These are phyloP conservation scores for Colletotrichum siamense DNA, from an alignment of 2,329 filamentous ascomycete species.

Conservation along the genomic window DNA sequence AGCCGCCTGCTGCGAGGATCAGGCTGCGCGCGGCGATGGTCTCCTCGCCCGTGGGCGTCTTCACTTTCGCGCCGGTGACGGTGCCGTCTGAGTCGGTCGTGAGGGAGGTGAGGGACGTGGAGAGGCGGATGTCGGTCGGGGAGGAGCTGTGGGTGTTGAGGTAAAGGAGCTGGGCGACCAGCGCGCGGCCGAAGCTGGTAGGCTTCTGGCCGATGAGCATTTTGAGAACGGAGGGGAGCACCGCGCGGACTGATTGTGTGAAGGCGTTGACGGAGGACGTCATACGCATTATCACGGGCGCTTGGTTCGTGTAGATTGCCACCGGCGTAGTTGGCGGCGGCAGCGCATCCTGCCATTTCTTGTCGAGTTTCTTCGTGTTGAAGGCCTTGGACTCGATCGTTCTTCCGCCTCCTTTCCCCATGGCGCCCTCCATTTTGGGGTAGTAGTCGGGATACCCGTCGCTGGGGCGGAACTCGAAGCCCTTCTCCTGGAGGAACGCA, in stretches of 20 bases:
- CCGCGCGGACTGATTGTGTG: neutral
- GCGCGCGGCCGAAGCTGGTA: conserved; percentile 27
- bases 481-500: conserved; percentile 29
- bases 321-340: conserved; percentile 15
- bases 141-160: conserved; percentile 20
- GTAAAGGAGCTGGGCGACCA: conserved; percentile 28
- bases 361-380: conserved; percentile 30
- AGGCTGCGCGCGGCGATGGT: conserved; percentile 33
- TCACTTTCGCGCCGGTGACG: conserved; percentile 19
- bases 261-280: neutral
- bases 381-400: conserved; percentile 32
- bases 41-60: conserved; percentile 21
- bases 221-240: conserved; percentile 5
- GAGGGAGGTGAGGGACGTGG: conserved; percentile 19
- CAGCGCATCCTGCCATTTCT: conserved; percentile 25
- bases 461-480: conserved; percentile 30
- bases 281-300: neutral
- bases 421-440: conserved; percentile 26
- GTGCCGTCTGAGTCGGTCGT: conserved; percentile 23
- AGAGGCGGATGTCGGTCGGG: conserved; percentile 7
- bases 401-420: conserved; percentile 24
- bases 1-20: conserved; percentile 39
- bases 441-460: conserved; percentile 37
- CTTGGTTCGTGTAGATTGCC: conserved; percentile 20
- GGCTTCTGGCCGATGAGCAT: conserved; percentile 21